Base-by-base conservation (phyloP, 495 filamentous ascomycete species). In the Astrocystis sublimbata region DNA sequence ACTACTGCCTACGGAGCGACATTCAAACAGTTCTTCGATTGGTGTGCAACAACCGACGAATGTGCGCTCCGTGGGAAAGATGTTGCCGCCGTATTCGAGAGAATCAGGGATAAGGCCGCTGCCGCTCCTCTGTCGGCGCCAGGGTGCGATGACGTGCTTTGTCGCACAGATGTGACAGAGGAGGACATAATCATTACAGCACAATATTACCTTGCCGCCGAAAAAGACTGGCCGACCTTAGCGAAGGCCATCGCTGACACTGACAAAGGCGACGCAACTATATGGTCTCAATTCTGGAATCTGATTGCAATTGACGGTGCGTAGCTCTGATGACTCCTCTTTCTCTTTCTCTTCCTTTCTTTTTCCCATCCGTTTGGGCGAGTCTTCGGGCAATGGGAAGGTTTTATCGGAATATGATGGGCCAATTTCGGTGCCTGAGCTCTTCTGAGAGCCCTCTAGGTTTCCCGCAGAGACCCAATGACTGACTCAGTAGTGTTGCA, bases 11-110 rank as follows among this genome's bases (percentile, higher is more conserved):
- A 76, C 65, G 68, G 75, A 53, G 46, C 60, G 30, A 67, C 60
- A 3, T 62, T 79, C 10, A 65, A 70, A 63, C 64, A 70, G 21
- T 79, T 79, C 69, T 75, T 75, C 59, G 19, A 45, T 5, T 81
- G 78, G 77, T 73, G 70, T 62, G 36, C 60, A 31, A 15, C 50
- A n/a, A 49, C 64, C 19, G 60, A 65, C 1, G 72, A 65, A 28
- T 75, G 71, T 47, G 51, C 67, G 1, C 62, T 77, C 1, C 52
- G 66, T 17, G 69, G 70, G 13, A 47, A 68, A 40, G 68, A 76
- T 38, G 62, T 70, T 5, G 65, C 65, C 46, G 64, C 62, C 8
- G 61, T 73, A 31, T 77, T 66, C 64, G 35, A 66, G 9, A 60
- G 61, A 42, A 62, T 70, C n/a, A 28, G 62, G 4, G 60, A 63